A percentile compares a stretch with the other conserved stretches of the same genome.
These are phyloP conservation scores for Acanthochlamys bracteata DNA, from an alignment of 106 monocot genomes.

Conservation along the genomic window DNA sequence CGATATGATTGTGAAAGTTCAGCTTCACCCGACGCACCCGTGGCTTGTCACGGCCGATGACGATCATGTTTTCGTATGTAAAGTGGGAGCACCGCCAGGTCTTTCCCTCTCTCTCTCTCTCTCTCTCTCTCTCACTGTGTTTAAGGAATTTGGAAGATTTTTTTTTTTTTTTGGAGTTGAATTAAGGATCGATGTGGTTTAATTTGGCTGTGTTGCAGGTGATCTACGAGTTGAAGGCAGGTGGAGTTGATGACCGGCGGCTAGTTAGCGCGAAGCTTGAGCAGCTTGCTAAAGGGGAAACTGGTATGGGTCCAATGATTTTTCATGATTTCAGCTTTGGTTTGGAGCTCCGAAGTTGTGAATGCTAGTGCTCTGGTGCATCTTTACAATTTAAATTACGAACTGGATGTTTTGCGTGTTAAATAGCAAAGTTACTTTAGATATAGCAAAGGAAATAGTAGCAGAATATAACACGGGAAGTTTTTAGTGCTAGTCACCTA, in stretches of 20 bases:
- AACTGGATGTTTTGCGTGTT: too few relatives aligned
- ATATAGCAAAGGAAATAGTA: too few relatives aligned
- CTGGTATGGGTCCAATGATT: conserved; percentile 30
- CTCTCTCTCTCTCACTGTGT: not conserved
- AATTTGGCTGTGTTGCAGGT: conserved; percentile 35
- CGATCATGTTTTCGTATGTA: conserved; percentile 95
- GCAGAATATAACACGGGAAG: too few relatives aligned
- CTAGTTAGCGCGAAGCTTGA: conserved; percentile 82
- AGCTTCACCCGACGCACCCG: conserved; percentile 95
- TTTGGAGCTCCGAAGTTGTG: too few relatives aligned
- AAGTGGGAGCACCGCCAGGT: conserved; percentile 99
- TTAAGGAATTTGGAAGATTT: not conserved
- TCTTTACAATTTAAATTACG: too few relatives aligned
- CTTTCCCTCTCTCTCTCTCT: not conserved
- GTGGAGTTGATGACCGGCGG: conserved; percentile 80
- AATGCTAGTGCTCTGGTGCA: too few relatives aligned
- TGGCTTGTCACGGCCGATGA: conserved; percentile 97
- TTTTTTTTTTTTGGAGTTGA: not conserved
- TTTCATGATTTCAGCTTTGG: too few relatives aligned
- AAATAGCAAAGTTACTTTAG: too few relatives aligned
- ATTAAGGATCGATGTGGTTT: not conserved
- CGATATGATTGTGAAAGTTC: conserved; percentile 92
- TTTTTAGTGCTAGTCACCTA: too few relatives aligned
- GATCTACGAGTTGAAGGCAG: conserved; percentile 95
- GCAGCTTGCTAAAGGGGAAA: conserved; percentile 94